Percentiles rank a stretch among this genome's conserved stretches.
Conservation (phyloP, 345 rosid genomes). For the Corchorus olitorius region DNA sequence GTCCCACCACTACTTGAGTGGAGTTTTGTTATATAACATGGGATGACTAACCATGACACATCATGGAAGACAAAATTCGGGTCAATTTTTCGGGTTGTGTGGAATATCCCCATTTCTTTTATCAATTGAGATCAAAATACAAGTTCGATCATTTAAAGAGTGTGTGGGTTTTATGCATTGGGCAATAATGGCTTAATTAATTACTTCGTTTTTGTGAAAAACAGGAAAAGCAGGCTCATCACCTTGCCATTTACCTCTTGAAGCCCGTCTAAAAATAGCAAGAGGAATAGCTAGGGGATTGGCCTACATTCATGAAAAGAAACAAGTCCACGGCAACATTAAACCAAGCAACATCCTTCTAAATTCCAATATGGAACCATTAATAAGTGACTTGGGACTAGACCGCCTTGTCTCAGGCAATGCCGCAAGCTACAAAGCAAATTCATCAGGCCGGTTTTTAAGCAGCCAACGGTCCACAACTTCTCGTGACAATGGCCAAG, state of each 20-base stretch:
- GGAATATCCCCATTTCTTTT: too few relatives aligned
- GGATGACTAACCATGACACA: too few relatives aligned
- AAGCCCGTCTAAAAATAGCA: slow-evolving; percentile 73
- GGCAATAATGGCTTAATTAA: background rate
- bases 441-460: slow-evolving; percentile 29
- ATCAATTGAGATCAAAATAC: too few relatives aligned
- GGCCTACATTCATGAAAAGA: slow-evolving; percentile 78
- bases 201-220: background rate
- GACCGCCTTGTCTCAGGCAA: slow-evolving; percentile 45
- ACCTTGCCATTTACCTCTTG: slow-evolving; percentile 50
- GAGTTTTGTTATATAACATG: too few relatives aligned
- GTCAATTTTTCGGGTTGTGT: too few relatives aligned
- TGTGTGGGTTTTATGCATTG: too few relatives aligned
- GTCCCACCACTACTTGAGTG: too few relatives aligned
- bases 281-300: slow-evolving; percentile 79
- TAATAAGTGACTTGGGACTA: slow-evolving; percentile 73
- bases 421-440: slow-evolving; percentile 25
- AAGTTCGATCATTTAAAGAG: too few relatives aligned
- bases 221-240: slow-evolving; percentile 49
- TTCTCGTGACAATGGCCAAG: slow-evolving; percentile 17
- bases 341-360: slow-evolving; percentile 81
- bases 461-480: slow-evolving; percentile 41
- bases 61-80: too few relatives aligned
- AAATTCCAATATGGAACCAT: slow-evolving; percentile 58
- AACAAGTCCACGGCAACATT: slow-evolving; percentile 75